Evolutionary conservation across 176 grass and related monocot genomes (phyloP).

Genomic region (Ensete ventricosum): DNA sequence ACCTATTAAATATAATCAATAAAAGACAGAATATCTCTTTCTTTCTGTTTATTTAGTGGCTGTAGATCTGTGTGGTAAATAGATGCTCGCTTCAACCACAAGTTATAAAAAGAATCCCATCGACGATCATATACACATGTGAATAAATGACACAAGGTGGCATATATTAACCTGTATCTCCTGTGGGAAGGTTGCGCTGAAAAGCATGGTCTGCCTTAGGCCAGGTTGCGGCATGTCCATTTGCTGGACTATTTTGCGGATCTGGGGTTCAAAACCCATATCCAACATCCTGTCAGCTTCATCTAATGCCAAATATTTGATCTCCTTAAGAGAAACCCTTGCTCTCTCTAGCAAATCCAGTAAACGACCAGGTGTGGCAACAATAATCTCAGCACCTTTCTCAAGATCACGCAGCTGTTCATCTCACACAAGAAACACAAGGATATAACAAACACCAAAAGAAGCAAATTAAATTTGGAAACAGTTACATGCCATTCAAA

Average conservation of each 20-base stretch:
- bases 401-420: slow-evolving; percentile 54
- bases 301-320: slow-evolving; percentile 67
- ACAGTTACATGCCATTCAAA: neutral
- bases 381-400: slow-evolving; percentile 56
- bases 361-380: slow-evolving; percentile 76
- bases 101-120: no score
- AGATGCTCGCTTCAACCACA: no score
- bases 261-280: slow-evolving; percentile 95
- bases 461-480: neutral
- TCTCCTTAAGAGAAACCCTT: slow-evolving; percentile 54
- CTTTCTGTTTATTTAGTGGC: no score
- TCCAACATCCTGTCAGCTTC: slow-evolving; percentile 94
- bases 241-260: slow-evolving; percentile 60
- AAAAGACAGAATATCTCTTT: no score
- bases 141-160: neutral
- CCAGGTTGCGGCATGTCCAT: slow-evolving; percentile 60
- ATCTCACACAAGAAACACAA: slow-evolving; percentile 10
- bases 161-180: slow-evolving; percentile 53
- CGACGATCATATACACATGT: neutral
- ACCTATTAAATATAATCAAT: no score
- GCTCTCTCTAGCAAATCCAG: slow-evolving; percentile 63
- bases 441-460: neutral
- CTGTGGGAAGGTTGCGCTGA: slow-evolving; percentile 81
- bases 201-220: slow-evolving; percentile 71
- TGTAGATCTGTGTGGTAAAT: no score